Percentiles rank a stretch among this genome's conserved stretches.
Conservation (phyloP, 305 asterid species). For the Plantago coronopus region DNA sequence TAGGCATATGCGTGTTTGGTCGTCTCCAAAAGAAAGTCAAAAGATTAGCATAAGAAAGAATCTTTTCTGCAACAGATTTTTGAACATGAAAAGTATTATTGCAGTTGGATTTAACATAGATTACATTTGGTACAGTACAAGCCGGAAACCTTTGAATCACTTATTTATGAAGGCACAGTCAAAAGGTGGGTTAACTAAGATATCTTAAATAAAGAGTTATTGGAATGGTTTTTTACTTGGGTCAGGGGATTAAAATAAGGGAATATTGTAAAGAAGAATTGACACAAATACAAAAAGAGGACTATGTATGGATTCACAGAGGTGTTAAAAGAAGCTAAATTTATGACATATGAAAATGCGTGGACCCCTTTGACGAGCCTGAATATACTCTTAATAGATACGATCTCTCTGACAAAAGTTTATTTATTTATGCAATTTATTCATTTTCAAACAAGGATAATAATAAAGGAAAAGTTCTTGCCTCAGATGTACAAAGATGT, state of each 20-base stretch:
- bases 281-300: conserved; percentile 93
- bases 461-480: conserved; percentile 70
- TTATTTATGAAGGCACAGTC: conserved; percentile 88
- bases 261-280: conserved; percentile 93
- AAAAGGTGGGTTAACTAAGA: conserved; percentile 79
- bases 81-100: conserved; percentile 81
- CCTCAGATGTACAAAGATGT: conserved; percentile 84
- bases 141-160: conserved; percentile 84
- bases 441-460: conserved; percentile 87
- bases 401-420: conserved; percentile 92
- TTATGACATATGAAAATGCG: conserved; percentile 69
- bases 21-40: conserved; percentile 72
- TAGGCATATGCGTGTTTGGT: conserved; percentile 54
- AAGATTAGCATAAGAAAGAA: conserved; percentile 61
- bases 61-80: conserved; percentile 86
- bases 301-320: conserved; percentile 91
- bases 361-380: conserved; percentile 89
- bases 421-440: conserved; percentile 94
- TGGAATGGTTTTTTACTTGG: conserved; percentile 85
- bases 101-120: conserved; percentile 98
- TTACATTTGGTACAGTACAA: conserved; percentile 91
- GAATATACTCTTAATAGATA: conserved; percentile 89
- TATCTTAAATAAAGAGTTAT: conserved; percentile 84
- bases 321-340: conserved; percentile 85
- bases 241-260: conserved; percentile 98